phyloP scores from a whole-genome alignment of 2,329 filamentous ascomycete species.

The Sphaerulina vaccinii region DNA sequence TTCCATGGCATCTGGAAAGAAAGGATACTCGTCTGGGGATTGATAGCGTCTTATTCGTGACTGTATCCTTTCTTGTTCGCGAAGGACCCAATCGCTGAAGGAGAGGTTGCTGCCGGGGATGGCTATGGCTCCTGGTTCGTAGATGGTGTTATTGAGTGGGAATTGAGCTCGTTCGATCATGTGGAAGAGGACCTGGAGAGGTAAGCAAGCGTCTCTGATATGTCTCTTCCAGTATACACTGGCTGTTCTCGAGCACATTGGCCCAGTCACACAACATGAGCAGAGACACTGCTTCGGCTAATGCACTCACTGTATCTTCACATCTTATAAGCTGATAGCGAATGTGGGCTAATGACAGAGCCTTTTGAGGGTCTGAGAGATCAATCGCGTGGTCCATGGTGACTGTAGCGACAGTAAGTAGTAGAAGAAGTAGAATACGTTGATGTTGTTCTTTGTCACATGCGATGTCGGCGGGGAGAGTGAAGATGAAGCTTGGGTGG shows the following conservation, averaged over 20 bases:
- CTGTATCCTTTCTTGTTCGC: constrained; percentile 85
- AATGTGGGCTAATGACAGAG: constrained; percentile 86
- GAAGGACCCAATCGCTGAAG: constrained; percentile 92
- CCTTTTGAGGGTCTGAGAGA: constrained; percentile 77
- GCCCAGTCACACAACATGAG: too few relatives aligned
- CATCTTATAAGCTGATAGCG: constrained; percentile 78
- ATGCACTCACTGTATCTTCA: constrained; percentile 97
- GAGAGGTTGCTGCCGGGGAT: constrained; percentile 72
- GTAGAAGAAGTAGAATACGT: too few relatives aligned
- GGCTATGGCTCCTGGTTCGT: constrained; percentile 72
- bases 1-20: constrained; percentile 81
- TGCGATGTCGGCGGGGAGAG: background rate
- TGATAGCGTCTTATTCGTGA: constrained; percentile 93
- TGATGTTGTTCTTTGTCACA: background rate
- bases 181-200: constrained; percentile 94
- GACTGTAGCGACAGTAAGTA: too few relatives aligned
- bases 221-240: too few relatives aligned
- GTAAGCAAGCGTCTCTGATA: too few relatives aligned
- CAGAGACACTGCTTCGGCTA: too few relatives aligned
- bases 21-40: constrained; percentile 94
- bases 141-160: constrained; percentile 85
- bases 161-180: constrained; percentile 98
- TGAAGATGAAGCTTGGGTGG: background rate
- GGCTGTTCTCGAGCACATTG: too few relatives aligned
- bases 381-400: constrained; percentile 88